A percentile compares a stretch with the other conserved stretches of the same genome.
Conservation (phyloP, 2,329 filamentous ascomycete genomes). For the Stemphylium vesicarium region DNA sequence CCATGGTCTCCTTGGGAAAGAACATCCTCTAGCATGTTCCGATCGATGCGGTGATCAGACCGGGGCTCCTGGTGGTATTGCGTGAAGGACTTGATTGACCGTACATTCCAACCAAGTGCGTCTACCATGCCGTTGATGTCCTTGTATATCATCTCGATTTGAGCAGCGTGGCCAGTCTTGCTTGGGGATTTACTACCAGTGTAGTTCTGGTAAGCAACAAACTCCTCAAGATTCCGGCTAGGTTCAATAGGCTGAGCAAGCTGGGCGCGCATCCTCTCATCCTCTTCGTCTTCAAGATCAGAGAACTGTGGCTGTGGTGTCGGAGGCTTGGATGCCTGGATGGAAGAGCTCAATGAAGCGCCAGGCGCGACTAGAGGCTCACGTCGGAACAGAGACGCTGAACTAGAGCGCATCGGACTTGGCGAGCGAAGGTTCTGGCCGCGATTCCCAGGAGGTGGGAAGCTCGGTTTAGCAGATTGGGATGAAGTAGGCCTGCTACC, state of each 20-base stretch:
- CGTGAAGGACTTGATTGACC: slow-evolving; percentile 66
- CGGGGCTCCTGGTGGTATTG: slow-evolving; percentile 63
- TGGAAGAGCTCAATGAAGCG: slow-evolving; percentile 40
- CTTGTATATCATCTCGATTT: slow-evolving; percentile 66
- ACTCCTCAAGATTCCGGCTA: slow-evolving; percentile 69
- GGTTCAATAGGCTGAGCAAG: slow-evolving; percentile 67
- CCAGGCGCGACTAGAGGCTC: slow-evolving; percentile 43
- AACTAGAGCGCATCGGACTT: slow-evolving; percentile 69
- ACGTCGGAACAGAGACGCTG: slow-evolving; percentile 54
- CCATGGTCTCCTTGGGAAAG: slow-evolving; percentile 45
- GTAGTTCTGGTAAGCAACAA: slow-evolving; percentile 64
- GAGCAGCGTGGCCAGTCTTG: slow-evolving; percentile 53
- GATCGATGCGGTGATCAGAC: slow-evolving; percentile 62
- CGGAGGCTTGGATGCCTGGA: slow-evolving; percentile 42
- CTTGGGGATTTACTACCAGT: slow-evolving; percentile 42
- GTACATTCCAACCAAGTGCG: slow-evolving; percentile 84
- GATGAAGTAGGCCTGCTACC: slow-evolving; percentile 2
- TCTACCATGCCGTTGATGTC: slow-evolving; percentile 96
- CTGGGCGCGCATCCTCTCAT: slow-evolving; percentile 69
- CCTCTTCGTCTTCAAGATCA: slow-evolving; percentile 62
- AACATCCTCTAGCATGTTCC: slow-evolving; percentile 66
- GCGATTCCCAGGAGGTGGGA: slow-evolving; percentile 59
- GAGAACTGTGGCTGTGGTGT: slow-evolving; percentile 48
- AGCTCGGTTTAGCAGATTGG: slow-evolving; percentile 44
- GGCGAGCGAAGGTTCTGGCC: slow-evolving; percentile 69